Percentiles rank a stretch among this genome's conserved stretches.
Conservation (phyloP, 345 rosid species). For the Populus deltoides region DNA sequence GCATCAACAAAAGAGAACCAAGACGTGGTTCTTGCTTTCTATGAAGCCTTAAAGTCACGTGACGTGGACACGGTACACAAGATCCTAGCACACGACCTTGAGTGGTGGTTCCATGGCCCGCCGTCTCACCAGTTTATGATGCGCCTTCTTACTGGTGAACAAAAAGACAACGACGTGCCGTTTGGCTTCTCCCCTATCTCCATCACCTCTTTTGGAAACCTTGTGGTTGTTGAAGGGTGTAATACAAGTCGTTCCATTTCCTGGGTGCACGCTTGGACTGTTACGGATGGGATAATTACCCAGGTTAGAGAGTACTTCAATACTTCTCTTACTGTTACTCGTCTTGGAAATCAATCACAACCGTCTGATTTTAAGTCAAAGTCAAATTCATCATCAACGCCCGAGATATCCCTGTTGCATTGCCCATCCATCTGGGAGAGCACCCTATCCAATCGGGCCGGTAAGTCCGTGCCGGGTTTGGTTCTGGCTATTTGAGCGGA, state of each 20-base stretch:
- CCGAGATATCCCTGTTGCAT: conserved; percentile 47
- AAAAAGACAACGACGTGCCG: not conserved
- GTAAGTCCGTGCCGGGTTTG: conserved; percentile 90
- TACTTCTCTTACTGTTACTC: conserved; percentile 86
- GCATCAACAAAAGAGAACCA: conserved; percentile 40
- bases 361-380: conserved; percentile 11
- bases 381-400: conserved; percentile 18
- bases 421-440: conserved; percentile 89
- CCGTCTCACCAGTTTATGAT: conserved; percentile 96
- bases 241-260: conserved; percentile 50
- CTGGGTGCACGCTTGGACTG: conserved; percentile 99
- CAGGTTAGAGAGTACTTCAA: conserved; percentile 93
- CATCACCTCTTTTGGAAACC: conserved; percentile 55
- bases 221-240: conserved; percentile 85
- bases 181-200: conserved; percentile 53
- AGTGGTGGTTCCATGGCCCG: conserved; percentile 99
- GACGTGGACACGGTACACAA: conserved; percentile 75
- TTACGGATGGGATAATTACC: conserved; percentile 83
- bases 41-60: conserved; percentile 72
- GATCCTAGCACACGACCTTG: conserved; percentile 82
- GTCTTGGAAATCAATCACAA: conserved; percentile 42
- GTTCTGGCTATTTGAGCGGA: conserved; percentile 59
- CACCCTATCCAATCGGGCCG: conserved; percentile 57
- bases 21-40: conserved; percentile 78
- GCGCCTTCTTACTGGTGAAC: conserved; percentile 81